Percentiles rank a stretch among this genome's conserved stretches.
These are phyloP conservation scores for Aegilops bicornis DNA, from an alignment of 176 grass and related monocot species.

Conservation along the genomic window DNA sequence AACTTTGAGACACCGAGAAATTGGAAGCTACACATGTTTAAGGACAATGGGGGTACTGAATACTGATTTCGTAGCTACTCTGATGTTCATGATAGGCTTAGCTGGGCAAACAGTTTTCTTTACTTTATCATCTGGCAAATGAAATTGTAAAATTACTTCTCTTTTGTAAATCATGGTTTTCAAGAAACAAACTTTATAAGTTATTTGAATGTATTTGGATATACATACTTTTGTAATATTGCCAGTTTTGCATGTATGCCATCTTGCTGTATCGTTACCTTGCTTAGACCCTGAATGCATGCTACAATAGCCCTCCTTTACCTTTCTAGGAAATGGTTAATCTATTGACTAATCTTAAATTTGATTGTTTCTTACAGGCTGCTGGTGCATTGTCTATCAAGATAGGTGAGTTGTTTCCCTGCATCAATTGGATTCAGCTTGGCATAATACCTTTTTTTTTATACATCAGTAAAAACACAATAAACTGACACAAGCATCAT, in stretches of 20 bases:
- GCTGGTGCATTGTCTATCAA: constrained; percentile 93
- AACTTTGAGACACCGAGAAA: background rate
- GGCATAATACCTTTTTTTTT: background rate
- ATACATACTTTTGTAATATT: background rate
- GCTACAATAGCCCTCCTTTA: background rate
- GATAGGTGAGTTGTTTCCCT: constrained; percentile 70
- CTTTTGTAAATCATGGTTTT: background rate
- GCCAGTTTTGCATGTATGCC: background rate
- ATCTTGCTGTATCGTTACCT: background rate
- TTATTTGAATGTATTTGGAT: background rate
- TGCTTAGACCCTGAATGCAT: background rate
- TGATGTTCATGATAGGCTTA: background rate
- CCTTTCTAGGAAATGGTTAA: background rate
- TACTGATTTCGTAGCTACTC: background rate
- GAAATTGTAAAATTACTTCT: background rate
- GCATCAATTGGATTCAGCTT: background rate
- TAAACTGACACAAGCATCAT: constrained; percentile 6
- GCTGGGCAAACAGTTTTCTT: background rate
- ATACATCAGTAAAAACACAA: background rate
- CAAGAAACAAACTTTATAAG: background rate
- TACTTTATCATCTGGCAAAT: background rate
- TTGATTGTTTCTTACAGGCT: constrained; percentile 73
- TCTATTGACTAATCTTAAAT: constrained; percentile 31
- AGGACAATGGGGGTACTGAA: background rate
- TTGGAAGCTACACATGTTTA: background rate